Percentiles rank a stretch among this genome's conserved stretches.
phyloP scores from a whole-genome alignment of 345 rosid genomes.

The Pistacia integerrima region DNA sequence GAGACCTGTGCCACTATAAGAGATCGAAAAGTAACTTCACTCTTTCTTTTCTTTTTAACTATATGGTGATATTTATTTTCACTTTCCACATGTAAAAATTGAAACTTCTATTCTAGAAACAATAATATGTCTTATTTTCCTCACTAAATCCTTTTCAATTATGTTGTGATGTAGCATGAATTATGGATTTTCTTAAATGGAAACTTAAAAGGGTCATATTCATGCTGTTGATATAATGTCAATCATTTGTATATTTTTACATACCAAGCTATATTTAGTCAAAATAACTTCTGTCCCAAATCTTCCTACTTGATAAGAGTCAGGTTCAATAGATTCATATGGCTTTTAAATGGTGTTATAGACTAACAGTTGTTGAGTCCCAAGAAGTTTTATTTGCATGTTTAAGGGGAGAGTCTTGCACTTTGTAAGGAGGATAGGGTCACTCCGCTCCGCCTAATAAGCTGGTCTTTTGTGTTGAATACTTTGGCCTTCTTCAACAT shows the following conservation, averaged over 20 bases:
- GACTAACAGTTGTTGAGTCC: neutral
- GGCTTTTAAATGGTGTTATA: too few relatives aligned
- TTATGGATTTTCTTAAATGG: neutral
- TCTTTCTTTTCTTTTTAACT: neutral
- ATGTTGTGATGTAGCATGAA: neutral
- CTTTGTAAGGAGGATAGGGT: too few relatives aligned
- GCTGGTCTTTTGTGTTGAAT: too few relatives aligned
- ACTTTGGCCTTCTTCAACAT: neutral
- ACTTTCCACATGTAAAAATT: too few relatives aligned
- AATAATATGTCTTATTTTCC: neutral
- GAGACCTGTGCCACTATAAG: conserved; percentile 46
- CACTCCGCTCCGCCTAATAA: too few relatives aligned
- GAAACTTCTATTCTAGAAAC: too few relatives aligned
- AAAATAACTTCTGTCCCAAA: neutral
- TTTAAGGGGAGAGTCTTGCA: too few relatives aligned
- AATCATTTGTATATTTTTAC: neutral
- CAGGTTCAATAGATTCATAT: neutral
- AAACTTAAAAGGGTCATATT: neutral
- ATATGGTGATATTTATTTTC: too few relatives aligned
- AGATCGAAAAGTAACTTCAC: conserved; percentile 65
- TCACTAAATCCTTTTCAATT: neutral
- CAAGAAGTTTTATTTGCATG: neutral
- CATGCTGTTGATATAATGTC: neutral
- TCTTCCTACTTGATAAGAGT: neutral
- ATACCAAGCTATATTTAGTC: neutral